A percentile compares a stretch with the other conserved stretches of the same genome.
These are phyloP conservation scores for Dendrobium nobile DNA, from an alignment of 106 monocot genomes.

Conservation along the genomic window DNA sequence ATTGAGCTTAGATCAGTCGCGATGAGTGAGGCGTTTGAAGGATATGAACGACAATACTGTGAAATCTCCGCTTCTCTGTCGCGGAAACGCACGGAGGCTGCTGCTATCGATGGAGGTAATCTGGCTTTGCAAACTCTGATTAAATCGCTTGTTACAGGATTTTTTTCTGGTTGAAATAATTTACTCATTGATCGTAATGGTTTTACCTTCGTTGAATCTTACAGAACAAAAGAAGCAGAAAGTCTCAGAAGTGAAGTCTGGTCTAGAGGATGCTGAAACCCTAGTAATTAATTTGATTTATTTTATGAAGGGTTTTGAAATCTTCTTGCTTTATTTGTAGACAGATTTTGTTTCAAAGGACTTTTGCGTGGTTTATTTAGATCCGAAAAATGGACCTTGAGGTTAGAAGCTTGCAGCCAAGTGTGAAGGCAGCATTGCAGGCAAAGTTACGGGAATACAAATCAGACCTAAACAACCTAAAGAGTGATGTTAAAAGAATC, in stretches of 20 bases:
- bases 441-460: slow-evolving; percentile 86
- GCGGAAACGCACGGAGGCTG: slow-evolving; percentile 50
- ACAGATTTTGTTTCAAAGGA: neutral
- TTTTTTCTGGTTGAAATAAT: too few species aligned
- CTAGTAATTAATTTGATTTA: slow-evolving; percentile 44
- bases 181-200: neutral
- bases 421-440: slow-evolving; percentile 66
- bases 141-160: too few species aligned
- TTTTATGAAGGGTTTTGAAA: neutral
- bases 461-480: slow-evolving; percentile 73
- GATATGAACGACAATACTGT: slow-evolving; percentile 79
- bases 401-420: slow-evolving; percentile 72
- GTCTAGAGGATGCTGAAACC: slow-evolving; percentile 71
- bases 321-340: neutral
- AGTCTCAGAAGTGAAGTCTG: slow-evolving; percentile 65
- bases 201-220: neutral
- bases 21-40: slow-evolving; percentile 72
- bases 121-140: too few species aligned
- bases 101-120: slow-evolving; percentile 54
- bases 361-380: slow-evolving; percentile 16
- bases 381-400: slow-evolving; percentile 90
- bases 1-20: neutral
- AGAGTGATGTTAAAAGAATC: slow-evolving; percentile 63
- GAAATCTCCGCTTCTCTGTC: slow-evolving; percentile 67
- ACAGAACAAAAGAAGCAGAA: slow-evolving; percentile 94